phyloP scores from a whole-genome alignment of 2,329 filamentous ascomycete species.

The Diaporthe ilicicola region DNA sequence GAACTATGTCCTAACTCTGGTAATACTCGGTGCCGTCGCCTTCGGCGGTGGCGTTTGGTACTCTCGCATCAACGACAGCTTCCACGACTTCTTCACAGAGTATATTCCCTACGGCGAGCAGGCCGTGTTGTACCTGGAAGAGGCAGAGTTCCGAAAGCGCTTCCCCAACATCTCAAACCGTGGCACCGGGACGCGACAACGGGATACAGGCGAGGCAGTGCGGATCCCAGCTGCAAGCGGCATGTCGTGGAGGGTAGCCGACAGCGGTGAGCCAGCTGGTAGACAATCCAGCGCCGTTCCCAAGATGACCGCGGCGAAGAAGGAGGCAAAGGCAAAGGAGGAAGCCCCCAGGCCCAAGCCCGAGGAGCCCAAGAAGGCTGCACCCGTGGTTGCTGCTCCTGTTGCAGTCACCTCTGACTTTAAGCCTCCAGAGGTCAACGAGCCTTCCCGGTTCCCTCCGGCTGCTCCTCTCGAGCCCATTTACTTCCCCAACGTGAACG shows the following conservation, averaged over 20 bases:
- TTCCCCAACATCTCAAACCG: conserved; percentile 66
- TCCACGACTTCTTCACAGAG: conserved; percentile 98
- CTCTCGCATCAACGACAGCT: conserved; percentile 93
- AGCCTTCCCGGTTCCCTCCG: conserved; percentile 70
- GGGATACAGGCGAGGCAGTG: conserved; percentile 73
- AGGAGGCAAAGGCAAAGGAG: conserved; percentile 39
- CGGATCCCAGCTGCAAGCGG: conserved; percentile 88
- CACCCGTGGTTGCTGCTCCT: conserved; percentile 29
- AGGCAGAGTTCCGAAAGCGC: conserved; percentile 88
- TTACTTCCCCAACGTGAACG: conserved; percentile 76
- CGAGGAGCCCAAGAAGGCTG: conserved; percentile 37
- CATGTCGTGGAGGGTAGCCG: conserved; percentile 79
- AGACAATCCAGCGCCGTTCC: conserved; percentile 70
- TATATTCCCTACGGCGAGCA: conserved; percentile 96
- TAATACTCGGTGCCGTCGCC: conserved; percentile 78
- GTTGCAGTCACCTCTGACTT: conserved; percentile 47
- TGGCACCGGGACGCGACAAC: conserved; percentile 58
- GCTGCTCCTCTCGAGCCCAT: conserved; percentile 80
- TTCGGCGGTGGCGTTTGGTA: conserved; percentile 93
- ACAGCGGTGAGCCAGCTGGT: conserved; percentile 63
- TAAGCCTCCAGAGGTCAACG: conserved; percentile 70
- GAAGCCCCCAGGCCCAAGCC: conserved; percentile 42
- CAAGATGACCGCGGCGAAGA: conserved; percentile 44
- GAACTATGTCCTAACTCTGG: conserved; percentile 78
- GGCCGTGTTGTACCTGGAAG: conserved; percentile 93